Percentiles rank a stretch among this genome's conserved stretches.
Evolutionary conservation across 305 asterid species (phyloP).

Genomic region (Plantago lanceolata): DNA sequence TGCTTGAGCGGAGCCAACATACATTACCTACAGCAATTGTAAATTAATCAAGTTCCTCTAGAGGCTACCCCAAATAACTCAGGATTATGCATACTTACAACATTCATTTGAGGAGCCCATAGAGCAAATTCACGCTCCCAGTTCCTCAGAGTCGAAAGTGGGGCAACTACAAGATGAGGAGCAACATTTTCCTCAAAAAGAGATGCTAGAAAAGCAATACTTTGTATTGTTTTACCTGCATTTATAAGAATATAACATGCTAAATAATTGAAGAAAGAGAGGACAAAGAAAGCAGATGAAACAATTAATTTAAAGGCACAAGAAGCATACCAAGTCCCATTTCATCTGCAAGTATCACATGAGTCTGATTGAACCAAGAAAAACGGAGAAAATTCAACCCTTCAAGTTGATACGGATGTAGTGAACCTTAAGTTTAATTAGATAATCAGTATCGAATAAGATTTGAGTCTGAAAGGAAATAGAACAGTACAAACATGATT

Average conservation of each 20-base stretch:
- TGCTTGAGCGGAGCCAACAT: constrained; percentile 82
- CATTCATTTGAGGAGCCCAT: constrained; percentile 99
- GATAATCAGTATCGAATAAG: constrained; percentile 27
- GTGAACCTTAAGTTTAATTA: constrained; percentile 56
- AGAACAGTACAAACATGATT: constrained; percentile 22
- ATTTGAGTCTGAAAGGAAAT: constrained; percentile 20
- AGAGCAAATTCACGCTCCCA: constrained; percentile 99
- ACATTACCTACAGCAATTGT: constrained; percentile 75
- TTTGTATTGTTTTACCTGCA: constrained; percentile 96
- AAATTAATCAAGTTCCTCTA: constrained; percentile 27
- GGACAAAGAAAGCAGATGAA: background rate
- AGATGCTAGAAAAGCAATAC: constrained; percentile 95
- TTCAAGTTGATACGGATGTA: constrained; percentile 98
- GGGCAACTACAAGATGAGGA: constrained; percentile 97
- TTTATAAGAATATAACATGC: constrained; percentile 19
- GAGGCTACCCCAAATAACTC: constrained; percentile 2
- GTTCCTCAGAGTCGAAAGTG: constrained; percentile 94
- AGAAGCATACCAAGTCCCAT: constrained; percentile 92
- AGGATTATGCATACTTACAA: constrained; percentile 53
- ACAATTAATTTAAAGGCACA: constrained; percentile 19
- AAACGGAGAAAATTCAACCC: constrained; percentile 94
- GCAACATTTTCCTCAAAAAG: constrained; percentile 67
- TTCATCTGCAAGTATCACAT: constrained; percentile 99
- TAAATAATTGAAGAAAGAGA: constrained; percentile 12
- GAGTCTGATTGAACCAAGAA: constrained; percentile 95